Evolutionary conservation across 2,329 filamentous ascomycete genomes (phyloP).

Genomic region (Zalaria obscura): DNA sequence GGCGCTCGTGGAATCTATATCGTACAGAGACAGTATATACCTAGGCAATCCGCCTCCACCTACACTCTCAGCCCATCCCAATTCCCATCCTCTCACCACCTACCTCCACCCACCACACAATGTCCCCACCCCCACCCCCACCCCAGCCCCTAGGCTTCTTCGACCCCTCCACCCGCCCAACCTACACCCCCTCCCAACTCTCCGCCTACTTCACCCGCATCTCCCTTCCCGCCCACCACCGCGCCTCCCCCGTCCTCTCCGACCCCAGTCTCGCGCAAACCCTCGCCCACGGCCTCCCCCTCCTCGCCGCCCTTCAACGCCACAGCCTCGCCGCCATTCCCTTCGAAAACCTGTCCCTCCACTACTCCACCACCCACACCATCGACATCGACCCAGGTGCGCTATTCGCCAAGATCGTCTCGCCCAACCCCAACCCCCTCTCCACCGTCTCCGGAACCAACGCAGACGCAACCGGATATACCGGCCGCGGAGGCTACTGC

Average conservation of each 20-base stretch:
- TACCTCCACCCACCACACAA: too few relatives aligned
- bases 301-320: conserved; percentile 13
- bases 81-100: too few relatives aligned
- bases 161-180: background rate
- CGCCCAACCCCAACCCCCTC: conserved; percentile 13
- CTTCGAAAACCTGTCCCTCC: conserved; percentile 43
- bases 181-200: conserved; percentile 8
- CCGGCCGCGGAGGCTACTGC: conserved; percentile 42
- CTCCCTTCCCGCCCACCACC: conserved; percentile 8
- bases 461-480: too few relatives aligned
- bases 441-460: too few relatives aligned
- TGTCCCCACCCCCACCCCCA: too few relatives aligned
- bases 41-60: too few relatives aligned
- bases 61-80: too few relatives aligned
- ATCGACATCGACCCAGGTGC: conserved; percentile 35
- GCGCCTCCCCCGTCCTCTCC: conserved; percentile 2
- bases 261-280: conserved; percentile 4
- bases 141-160: background rate
- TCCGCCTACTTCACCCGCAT: conserved; percentile 15
- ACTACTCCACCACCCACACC: conserved; percentile 34
- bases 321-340: conserved; percentile 34
- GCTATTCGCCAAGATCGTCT: conserved; percentile 40
- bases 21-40: too few relatives aligned
- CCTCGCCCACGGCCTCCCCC: conserved; percentile 12
- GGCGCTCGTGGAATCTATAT: too few relatives aligned